These are phyloP conservation scores for Pseudogymnoascus sp. DNA, from an alignment of 2,329 filamentous ascomycete genomes.

Conservation along the genomic window DNA sequence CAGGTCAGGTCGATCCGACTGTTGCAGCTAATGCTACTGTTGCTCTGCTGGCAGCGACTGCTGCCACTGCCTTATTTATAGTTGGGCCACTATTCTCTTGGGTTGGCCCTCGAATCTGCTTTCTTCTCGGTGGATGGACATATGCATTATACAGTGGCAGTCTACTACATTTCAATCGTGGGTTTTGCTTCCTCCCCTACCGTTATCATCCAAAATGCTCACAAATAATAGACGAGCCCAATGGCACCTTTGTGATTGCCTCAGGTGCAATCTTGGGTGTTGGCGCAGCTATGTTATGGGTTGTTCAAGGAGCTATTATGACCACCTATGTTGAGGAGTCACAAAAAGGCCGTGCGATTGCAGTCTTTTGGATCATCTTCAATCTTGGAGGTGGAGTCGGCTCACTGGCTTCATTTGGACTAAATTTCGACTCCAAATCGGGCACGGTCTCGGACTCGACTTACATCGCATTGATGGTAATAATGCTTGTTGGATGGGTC, in stretches of 20 bases:
- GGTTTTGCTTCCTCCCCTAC: conserved; percentile 2
- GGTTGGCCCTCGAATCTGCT: conserved; percentile 35
- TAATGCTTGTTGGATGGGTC: conserved; percentile 44
- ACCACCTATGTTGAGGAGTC: conserved; percentile 37
- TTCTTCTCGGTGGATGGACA: conserved; percentile 38
- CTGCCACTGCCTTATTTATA: conserved; percentile 36
- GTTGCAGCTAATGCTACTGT: conserved; percentile 40
- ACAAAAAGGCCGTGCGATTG: conserved; percentile 36
- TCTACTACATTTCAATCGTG: conserved; percentile 36
- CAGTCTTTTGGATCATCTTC: conserved; percentile 39
- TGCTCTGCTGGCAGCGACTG: conserved; percentile 35
- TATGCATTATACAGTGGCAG: conserved; percentile 39
- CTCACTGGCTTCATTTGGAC: conserved; percentile 36
- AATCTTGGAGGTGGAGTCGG: conserved; percentile 38
- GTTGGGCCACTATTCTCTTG: conserved; percentile 37
- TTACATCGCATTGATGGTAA: conserved; percentile 40
- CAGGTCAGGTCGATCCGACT: conserved; percentile 37
- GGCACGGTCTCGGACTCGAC: conserved; percentile 41
- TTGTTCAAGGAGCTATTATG: conserved; percentile 41
- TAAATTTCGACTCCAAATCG: conserved; percentile 34
- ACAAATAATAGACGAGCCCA: conserved; percentile 25
- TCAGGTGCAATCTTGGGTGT: conserved; percentile 38
- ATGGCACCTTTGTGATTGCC: conserved; percentile 37
- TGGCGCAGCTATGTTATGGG: conserved; percentile 38
- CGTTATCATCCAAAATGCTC: background rate